Conservation (phyloP, 148 eudicot species). For the Amaranthus hypochondriacus region DNA sequence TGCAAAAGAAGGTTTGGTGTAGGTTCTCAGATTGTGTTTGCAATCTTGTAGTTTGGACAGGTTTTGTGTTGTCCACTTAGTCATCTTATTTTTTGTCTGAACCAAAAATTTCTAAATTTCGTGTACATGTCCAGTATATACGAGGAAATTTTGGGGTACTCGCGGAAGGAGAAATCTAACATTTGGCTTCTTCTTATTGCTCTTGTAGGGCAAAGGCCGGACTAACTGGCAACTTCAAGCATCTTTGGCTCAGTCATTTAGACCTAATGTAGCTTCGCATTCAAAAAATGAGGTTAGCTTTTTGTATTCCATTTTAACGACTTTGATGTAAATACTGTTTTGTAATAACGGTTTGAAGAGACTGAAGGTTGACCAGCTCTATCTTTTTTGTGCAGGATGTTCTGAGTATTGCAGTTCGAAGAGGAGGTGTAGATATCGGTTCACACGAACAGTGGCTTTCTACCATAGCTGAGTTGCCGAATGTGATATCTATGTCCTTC, state of each 20-base stretch:
- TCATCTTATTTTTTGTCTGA: not conserved
- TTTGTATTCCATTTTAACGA: not conserved
- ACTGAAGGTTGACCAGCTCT: not conserved
- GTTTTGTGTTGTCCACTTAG: not conserved
- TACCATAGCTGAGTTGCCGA: constrained; percentile 66
- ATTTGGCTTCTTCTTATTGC: constrained; percentile 1
- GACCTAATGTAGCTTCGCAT: constrained; percentile 50
- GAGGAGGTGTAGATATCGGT: constrained; percentile 78
- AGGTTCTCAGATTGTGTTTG: not conserved
- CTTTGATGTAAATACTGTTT: not conserved
- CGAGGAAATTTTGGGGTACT: not conserved
- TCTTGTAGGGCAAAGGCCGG: constrained; percentile 24
- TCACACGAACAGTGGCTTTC: constrained; percentile 83
- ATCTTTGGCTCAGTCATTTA: constrained; percentile 32
- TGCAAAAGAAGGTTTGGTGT: not conserved
- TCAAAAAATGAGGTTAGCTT: constrained; percentile 65
- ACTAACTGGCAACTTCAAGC: constrained; percentile 28
- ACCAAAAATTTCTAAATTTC: no score
- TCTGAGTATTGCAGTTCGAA: constrained; percentile 54
- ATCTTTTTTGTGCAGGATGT: constrained; percentile 55
- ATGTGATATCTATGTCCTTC: constrained; percentile 83
- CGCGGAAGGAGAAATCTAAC: not conserved
- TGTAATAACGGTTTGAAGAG: not conserved
- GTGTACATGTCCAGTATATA: not conserved
- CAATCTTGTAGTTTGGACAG: not conserved